phyloP scores from a whole-genome alignment of 2,329 filamentous ascomycete genomes.

The Aureobasidium sp. region DNA sequence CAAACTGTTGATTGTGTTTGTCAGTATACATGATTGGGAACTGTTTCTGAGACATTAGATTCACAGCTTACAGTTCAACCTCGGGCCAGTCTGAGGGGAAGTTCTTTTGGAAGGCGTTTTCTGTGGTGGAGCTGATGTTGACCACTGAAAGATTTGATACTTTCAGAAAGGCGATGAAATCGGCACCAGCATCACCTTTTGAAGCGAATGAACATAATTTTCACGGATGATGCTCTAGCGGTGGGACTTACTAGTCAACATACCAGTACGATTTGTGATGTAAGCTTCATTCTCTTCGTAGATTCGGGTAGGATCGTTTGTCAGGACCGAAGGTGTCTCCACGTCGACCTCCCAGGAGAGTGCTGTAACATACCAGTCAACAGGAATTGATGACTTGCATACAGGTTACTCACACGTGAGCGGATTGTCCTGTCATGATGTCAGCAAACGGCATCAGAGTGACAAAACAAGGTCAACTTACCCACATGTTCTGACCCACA shows the following conservation, averaged over 20 bases:
- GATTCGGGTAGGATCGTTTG: background rate
- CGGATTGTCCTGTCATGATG: background rate
- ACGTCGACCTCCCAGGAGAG: background rate
- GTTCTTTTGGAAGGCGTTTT: slow-evolving; percentile 15
- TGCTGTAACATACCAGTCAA: background rate
- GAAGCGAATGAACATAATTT: too few relatives aligned
- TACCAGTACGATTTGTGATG: background rate
- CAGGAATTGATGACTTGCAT: background rate
- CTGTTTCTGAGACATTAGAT: too few relatives aligned
- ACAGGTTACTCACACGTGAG: background rate
- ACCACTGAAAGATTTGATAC: slow-evolving; percentile 5
- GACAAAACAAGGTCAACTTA: slow-evolving; percentile 17
- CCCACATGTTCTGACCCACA: slow-evolving; percentile 27
- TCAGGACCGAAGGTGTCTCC: background rate
- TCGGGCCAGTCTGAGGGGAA: background rate
- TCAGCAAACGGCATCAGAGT: background rate
- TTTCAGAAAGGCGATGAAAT: slow-evolving; percentile 24
- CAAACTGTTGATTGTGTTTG: background rate
- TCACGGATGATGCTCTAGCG: background rate
- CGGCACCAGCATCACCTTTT: slow-evolving; percentile 1
- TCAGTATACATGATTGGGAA: too few relatives aligned
- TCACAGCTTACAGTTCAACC: background rate
- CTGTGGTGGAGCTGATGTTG: slow-evolving; percentile 5
- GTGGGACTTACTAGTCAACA: background rate
- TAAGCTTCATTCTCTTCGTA: background rate